Base-by-base conservation (phyloP, 1,284 basidiomycete species). In the Hymenochaete sp. region DNA sequence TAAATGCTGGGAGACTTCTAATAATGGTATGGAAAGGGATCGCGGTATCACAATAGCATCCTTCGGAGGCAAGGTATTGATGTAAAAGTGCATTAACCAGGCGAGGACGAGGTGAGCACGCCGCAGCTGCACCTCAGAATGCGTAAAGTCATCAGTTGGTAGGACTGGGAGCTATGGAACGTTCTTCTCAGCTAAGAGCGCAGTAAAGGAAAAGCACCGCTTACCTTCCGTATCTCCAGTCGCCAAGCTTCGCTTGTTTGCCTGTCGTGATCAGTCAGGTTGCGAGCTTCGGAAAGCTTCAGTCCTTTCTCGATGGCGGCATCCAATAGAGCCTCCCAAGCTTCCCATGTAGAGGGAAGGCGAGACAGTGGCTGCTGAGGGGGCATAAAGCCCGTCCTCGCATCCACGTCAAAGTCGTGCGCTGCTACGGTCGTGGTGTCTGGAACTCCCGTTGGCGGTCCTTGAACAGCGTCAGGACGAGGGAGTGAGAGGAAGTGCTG, bases 351-450 rank as follows among this genome's bases (percentile, higher is more conserved):
- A 0, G 50, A 54, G 0, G 75, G 73, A 0, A 97, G 72, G 8
- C 81, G 73, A 29, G 61, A 55, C 0, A 91, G 57, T 0, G 92
- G 91, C 1, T 77, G 73, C 26, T 84, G 74, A 0, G 87, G 85
- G 1, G 93, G 93, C 71, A 97, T 79, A 61, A 98, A 97, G 0
- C 93, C 93, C 0, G 91, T 91, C 18, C 82, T 72, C 1, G 88
- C 88, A 59, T 95, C 89, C 53, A 97, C 85, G 60, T 96, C 92
- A 68, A 92, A 97, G 68, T 97, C 93, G 59, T 93, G 89, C 3
- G 89, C 84, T 10, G 90, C 88, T 45, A 93, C 77, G 3, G 90
- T 92, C 9, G 86, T 79, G 3, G 84, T 89, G 61, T 93, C 89
- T n/a, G 72, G 32, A 35, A 67, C 64, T 28, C 72, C 73, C 5